phyloP scores from a whole-genome alignment of 805 yeast genomes.

The Metahyphopichia silvanorum region DNA sequence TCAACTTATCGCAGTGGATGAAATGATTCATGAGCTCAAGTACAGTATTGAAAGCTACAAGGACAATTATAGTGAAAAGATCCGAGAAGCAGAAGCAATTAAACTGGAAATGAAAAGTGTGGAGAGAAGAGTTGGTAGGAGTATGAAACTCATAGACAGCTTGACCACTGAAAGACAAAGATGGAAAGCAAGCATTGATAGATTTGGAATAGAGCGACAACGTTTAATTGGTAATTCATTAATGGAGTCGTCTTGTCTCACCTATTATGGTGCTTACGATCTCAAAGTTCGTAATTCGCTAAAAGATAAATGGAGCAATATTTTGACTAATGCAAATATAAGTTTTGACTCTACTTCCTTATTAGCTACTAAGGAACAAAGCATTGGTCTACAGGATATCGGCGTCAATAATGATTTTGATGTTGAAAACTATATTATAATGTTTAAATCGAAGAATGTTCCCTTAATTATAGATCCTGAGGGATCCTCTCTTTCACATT shows the following conservation, averaged over 20 bases:
- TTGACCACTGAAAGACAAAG: constrained; percentile 65
- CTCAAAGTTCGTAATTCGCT: constrained; percentile 42
- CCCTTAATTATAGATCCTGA: constrained; percentile 78
- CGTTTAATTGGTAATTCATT: constrained; percentile 63
- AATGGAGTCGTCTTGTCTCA: constrained; percentile 56
- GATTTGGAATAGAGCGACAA: constrained; percentile 45
- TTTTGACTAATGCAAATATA: constrained; percentile 36
- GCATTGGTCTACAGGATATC: constrained; percentile 47
- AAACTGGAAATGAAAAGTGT: constrained; percentile 68
- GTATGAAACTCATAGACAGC: constrained; percentile 58
- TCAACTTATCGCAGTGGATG: constrained; percentile 69
- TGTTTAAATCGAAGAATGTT: constrained; percentile 32
- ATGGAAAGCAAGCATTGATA: constrained; percentile 63
- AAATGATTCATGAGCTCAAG: constrained; percentile 76
- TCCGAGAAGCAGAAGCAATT: constrained; percentile 73
- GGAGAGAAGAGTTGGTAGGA: constrained; percentile 56
- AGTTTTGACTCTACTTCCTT: constrained; percentile 34
- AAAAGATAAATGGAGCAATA: constrained; percentile 29
- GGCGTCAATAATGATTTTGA: constrained; percentile 60
- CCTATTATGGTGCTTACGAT: constrained; percentile 60
- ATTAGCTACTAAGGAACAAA: constrained; percentile 38
- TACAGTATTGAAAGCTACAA: constrained; percentile 67
- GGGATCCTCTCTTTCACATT: constrained; percentile 39
- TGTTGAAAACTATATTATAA: constrained; percentile 60
- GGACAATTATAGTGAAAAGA: constrained; percentile 63